Evolutionary conservation across 1,284 basidiomycete species (phyloP), one percentile per base, ranked within the genome.

Genomic region (Puccinia novopanici): DNA sequence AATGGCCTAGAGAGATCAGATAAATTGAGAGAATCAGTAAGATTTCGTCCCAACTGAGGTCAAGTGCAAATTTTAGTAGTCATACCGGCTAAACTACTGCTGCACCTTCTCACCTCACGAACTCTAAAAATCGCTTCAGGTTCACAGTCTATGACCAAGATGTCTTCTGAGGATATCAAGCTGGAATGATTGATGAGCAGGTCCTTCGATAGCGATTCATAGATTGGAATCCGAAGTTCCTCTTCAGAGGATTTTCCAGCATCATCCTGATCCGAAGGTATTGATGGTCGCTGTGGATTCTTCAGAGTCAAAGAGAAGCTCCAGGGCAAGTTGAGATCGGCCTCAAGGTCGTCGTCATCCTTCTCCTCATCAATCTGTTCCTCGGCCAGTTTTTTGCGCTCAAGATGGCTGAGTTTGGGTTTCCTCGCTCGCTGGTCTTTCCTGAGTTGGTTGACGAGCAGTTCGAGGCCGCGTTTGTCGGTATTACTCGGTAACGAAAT

Each of bases 81-180:
- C 87, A 82, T 84, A 92, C 93, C 93, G 81, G 92, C 91, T 68
- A 99, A 88, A 13, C 94, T 97, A 34, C 93, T 93, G 22, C 93
- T 95, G 86, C 96, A 98, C 82, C 96, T 87, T 55, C 93, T 95
- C 22, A 97, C 94, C 57, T 93, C 93, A 83, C 95, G 89, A 17
- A 99, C 96, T 83, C 91, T 91, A 87, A 98, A 99, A 1, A 99
- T 93, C 24, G 95, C 95, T 86, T 98, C 95, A 3, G 97, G 96
- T 57, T 95, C 91, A 86, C 94, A 97, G 84, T 91, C 90, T 42
- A 97, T 89, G 76, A 92, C 89, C 81, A 97, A 91, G 15, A 95
- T 89, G 84, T 93, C 93, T 89, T 98, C 95, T 12, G 91, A 89
- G 0, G 92, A 83, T 27, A 85, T 92, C 85, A 93, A 93, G 0